Evolutionary conservation across 2,329 filamentous ascomycete species (phyloP).

Genomic region (Cladosporium sp.): DNA sequence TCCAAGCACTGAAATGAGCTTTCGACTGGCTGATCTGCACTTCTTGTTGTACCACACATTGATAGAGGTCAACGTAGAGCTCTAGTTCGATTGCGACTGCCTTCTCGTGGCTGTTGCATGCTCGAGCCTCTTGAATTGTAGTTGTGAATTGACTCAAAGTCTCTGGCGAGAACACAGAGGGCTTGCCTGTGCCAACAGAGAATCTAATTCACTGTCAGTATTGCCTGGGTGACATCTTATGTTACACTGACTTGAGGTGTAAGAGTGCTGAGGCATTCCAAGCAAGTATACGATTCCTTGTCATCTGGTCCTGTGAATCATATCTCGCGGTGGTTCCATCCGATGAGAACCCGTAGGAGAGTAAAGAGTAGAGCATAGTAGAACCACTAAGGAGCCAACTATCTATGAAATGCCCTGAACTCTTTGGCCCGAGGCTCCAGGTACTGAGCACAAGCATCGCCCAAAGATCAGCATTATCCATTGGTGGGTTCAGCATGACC

Average conservation of each 20-base stretch:
- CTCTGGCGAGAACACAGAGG: background rate
- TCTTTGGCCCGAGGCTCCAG: background rate
- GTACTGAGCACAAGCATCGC: background rate
- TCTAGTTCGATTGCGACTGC: background rate
- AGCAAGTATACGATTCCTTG: background rate
- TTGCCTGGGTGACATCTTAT: background rate
- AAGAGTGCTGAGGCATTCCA: background rate
- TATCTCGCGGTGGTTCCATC: background rate
- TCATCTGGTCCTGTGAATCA: background rate
- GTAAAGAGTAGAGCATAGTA: background rate
- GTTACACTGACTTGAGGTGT: background rate
- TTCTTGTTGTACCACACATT: background rate
- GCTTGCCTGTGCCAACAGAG: background rate
- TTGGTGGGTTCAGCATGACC: background rate
- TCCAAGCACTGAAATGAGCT: background rate
- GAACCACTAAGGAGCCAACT: background rate
- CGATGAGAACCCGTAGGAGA: background rate
- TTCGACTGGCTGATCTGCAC: background rate
- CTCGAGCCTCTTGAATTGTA: background rate
- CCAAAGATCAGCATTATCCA: background rate
- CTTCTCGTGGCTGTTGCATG: background rate
- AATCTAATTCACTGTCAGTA: background rate
- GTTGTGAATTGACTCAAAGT: background rate
- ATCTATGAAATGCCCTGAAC: background rate
- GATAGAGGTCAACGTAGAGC: background rate